These are phyloP conservation scores for Pseudevernia furfuracea DNA, from an alignment of 495 filamentous ascomycete species.

Conservation along the genomic window DNA sequence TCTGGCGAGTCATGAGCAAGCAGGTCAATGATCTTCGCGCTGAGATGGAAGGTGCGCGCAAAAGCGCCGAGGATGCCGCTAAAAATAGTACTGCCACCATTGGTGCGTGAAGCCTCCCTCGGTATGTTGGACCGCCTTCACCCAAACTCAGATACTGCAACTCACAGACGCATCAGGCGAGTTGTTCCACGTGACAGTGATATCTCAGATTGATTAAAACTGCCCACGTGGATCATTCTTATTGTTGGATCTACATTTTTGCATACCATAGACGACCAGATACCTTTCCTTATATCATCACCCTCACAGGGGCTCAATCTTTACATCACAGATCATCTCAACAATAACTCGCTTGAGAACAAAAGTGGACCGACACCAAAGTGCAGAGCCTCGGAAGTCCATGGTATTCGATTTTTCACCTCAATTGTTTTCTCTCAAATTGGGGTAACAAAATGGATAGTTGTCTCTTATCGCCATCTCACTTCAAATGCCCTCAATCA, in stretches of 20 bases:
- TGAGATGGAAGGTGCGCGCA: conserved; percentile 41
- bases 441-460: neutral
- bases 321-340: neutral
- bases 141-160: neutral
- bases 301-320: neutral
- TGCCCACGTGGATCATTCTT: neutral
- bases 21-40: conserved; percentile 47
- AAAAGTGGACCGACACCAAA: neutral
- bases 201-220: neutral
- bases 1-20: conserved; percentile 51
- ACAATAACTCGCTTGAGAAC: neutral
- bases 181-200: neutral
- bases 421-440: neutral
- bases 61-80: conserved; percentile 13
- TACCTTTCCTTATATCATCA: neutral
- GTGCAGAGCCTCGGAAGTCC: neutral
- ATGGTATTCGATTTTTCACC: neutral
- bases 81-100: conserved; percentile 2
- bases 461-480: neutral
- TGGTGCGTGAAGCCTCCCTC: neutral
- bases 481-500: neutral
- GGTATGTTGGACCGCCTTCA: neutral
- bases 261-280: neutral
- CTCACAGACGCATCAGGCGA: neutral
- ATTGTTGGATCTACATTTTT: neutral